A percentile compares a stretch with the other conserved stretches of the same genome.
Evolutionary conservation across 495 filamentous ascomycete genomes (phyloP).

Genomic region (Penicillium soppii): DNA sequence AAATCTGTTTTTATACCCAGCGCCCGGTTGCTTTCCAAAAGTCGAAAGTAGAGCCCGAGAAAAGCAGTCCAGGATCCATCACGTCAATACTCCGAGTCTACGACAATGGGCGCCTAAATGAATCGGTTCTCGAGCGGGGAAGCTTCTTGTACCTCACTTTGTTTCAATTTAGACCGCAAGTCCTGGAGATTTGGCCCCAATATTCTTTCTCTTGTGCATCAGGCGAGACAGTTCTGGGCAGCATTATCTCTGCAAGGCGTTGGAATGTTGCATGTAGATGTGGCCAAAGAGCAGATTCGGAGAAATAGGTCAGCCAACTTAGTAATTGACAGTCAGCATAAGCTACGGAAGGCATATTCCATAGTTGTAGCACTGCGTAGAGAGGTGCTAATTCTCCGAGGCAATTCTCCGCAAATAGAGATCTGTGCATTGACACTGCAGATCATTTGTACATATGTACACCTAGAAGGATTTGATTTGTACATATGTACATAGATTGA

Average conservation of each 20-base stretch:
- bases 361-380: background rate
- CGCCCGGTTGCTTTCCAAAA: too few relatives aligned
- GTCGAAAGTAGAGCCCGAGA: background rate
- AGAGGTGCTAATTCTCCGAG: conserved; percentile 19
- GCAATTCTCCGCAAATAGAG: conserved; percentile 22
- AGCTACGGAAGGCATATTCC: background rate
- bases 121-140: background rate
- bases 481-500: too few relatives aligned
- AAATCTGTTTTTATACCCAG: background rate
- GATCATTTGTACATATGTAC: background rate
- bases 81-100: background rate
- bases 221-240: background rate
- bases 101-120: background rate
- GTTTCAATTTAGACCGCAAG: too few relatives aligned
- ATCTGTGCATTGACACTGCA: background rate
- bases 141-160: background rate
- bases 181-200: too few relatives aligned
- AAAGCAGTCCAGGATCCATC: background rate
- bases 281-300: background rate
- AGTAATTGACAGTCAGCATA: background rate
- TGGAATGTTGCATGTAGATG: background rate
- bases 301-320: conserved; percentile 5
- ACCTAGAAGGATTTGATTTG: too few relatives aligned
- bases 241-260: background rate
- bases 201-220: too few relatives aligned